Evolutionary conservation across 257 asterid genomes (phyloP).

Genomic region (Nicotiana tomentosiformis): DNA sequence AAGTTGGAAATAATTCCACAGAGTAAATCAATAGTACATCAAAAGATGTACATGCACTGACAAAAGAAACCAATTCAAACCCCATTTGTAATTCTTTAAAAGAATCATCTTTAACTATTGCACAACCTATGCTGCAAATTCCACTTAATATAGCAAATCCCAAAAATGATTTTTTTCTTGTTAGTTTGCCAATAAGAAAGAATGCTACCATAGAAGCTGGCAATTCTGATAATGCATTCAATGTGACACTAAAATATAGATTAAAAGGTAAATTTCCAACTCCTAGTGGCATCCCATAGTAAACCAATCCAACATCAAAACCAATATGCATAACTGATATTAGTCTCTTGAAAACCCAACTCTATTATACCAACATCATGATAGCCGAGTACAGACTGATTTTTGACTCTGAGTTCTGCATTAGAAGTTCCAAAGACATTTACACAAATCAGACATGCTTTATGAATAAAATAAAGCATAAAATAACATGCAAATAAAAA

Average conservation of each 20-base stretch:
- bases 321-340: constrained; percentile 41
- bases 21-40: neutral
- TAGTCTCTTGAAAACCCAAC: constrained; percentile 49
- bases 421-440: neutral
- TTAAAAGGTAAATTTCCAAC: no score
- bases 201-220: no score
- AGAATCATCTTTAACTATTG: neutral
- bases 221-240: no score
- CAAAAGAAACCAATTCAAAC: constrained; percentile 52
- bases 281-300: constrained; percentile 48
- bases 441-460: neutral
- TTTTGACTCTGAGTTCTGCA: constrained; percentile 4
- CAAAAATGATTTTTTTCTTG: constrained; percentile 28
- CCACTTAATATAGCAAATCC: constrained; percentile 43
- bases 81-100: constrained; percentile 28
- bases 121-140: constrained; percentile 43
- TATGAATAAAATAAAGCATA: no score
- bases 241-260: no score
- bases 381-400: constrained; percentile 36
- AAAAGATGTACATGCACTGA: constrained; percentile 45
- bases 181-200: neutral
- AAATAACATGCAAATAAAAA: neutral
- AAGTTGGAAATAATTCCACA: no score
- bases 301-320: constrained; percentile 50
- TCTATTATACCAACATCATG: constrained; percentile 28